Percentiles rank a stretch among this genome's conserved stretches.
Evolutionary conservation across 2,329 filamentous ascomycete genomes (phyloP).

Genomic region (Pseudocercospora pini-densiflorae): DNA sequence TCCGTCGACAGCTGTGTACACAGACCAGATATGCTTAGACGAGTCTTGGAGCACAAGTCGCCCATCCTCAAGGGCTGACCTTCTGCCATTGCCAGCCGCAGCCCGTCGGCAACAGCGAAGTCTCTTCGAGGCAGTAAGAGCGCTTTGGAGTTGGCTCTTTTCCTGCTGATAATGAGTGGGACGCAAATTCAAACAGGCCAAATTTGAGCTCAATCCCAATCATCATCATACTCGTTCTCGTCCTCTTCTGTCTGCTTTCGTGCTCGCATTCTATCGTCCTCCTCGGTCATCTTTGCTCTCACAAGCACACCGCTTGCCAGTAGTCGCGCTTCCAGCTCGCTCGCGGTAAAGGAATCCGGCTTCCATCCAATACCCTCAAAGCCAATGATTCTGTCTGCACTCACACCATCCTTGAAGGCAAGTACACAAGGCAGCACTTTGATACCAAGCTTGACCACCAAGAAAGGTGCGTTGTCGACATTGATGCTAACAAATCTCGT

Average conservation of each 20-base stretch:
- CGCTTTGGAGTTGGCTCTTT: background rate
- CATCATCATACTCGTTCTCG: slow-evolving; percentile 51
- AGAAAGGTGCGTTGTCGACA: slow-evolving; percentile 63
- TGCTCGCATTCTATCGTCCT: slow-evolving; percentile 45
- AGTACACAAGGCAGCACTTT: slow-evolving; percentile 64
- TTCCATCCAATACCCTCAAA: slow-evolving; percentile 62
- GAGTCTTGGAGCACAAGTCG: background rate
- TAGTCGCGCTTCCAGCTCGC: slow-evolving; percentile 59
- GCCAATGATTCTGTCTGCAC: slow-evolving; percentile 61
- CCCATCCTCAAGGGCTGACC: background rate
- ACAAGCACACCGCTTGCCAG: slow-evolving; percentile 57
- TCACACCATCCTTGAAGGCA: slow-evolving; percentile 60
- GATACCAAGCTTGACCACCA: slow-evolving; percentile 62
- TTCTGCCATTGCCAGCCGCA: background rate
- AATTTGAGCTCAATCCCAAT: slow-evolving; percentile 51
- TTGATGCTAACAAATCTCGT: slow-evolving; percentile 63
- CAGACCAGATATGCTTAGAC: background rate
- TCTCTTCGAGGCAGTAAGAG: background rate
- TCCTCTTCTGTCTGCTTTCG: slow-evolving; percentile 37
- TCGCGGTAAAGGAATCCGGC: slow-evolving; percentile 58
- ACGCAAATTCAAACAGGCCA: too few relatives aligned
- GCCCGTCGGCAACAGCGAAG: background rate
- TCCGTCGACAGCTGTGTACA: background rate
- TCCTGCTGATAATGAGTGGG: background rate
- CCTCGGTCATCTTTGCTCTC: slow-evolving; percentile 56